Conservation (phyloP, 176 grass and related monocot species). For the Cenchrus purpureus region DNA sequence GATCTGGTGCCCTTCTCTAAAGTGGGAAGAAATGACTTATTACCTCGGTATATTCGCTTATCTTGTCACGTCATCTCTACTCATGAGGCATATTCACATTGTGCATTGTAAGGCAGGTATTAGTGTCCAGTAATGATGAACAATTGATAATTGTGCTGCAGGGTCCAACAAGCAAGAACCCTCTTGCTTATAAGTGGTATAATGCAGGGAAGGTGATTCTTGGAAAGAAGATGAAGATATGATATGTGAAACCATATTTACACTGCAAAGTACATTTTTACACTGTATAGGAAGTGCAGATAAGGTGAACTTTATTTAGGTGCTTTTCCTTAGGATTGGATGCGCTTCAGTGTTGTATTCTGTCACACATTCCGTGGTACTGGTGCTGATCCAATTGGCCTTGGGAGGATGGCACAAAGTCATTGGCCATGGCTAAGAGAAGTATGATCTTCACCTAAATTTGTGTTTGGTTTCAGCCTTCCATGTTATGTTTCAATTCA, state of each 20-base stretch:
- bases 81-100: constrained; percentile 11
- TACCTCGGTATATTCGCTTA: constrained; percentile 68
- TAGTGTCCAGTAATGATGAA: too few species aligned
- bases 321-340: constrained; percentile 63
- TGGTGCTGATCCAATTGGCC: constrained; percentile 95
- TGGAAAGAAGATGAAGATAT: constrained; percentile 97
- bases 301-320: not conserved
- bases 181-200: constrained; percentile 93
- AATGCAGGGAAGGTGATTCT: constrained; percentile 89
- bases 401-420: constrained; percentile 95
- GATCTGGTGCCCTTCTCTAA: constrained; percentile 82
- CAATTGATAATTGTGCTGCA: constrained; percentile 14
- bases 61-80: constrained; percentile 20
- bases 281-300: not conserved
- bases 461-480: not conserved
- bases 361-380: constrained; percentile 88
- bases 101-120: not conserved
- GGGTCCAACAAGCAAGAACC: constrained; percentile 81
- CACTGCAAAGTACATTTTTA: not conserved
- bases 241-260: not conserved
- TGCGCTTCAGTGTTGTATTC: constrained; percentile 87
- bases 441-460: constrained; percentile 50
- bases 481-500: not conserved
- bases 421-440: constrained; percentile 88
- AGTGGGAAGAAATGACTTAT: constrained; percentile 90